Evolutionary conservation across 306 rosid species (phyloP).

Genomic region (Castanospermum australe): DNA sequence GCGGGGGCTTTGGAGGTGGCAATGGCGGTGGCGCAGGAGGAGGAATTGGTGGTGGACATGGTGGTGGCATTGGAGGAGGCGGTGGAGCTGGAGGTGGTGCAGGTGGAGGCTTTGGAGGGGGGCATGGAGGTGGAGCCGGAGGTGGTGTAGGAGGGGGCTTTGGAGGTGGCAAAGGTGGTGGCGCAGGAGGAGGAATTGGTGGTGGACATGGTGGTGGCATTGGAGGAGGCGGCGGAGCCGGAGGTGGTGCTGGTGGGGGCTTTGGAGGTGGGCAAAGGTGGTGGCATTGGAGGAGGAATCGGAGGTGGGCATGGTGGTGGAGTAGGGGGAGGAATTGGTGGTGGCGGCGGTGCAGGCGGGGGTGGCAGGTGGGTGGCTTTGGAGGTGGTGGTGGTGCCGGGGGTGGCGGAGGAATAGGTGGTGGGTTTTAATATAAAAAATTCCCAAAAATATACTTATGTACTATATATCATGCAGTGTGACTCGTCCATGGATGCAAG

Average conservation of each 20-base stretch:
- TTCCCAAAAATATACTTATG: not conserved
- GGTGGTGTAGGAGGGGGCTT: not conserved
- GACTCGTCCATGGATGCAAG: not conserved
- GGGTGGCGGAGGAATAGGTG: constrained; percentile 17
- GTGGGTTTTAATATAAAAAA: constrained; percentile 8
- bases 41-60: not conserved
- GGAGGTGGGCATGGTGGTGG: not conserved
- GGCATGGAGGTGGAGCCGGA: constrained; percentile 20
- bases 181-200: not conserved
- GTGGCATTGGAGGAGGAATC: constrained; percentile 8
- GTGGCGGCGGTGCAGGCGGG: not conserved
- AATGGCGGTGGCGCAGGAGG: not conserved
- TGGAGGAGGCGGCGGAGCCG: not conserved
- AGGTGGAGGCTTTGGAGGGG: not conserved
- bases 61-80: not conserved
- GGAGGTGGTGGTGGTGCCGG: constrained; percentile 23
- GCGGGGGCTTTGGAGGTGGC: not conserved
- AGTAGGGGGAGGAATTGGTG: not conserved
- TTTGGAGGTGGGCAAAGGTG: not conserved
- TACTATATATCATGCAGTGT: not conserved
- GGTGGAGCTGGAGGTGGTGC: not conserved
- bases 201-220: not conserved
- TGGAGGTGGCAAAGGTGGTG: not conserved
- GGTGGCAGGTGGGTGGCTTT: too few species aligned
- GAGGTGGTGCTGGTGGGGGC: not conserved